phyloP scores from a whole-genome alignment of 2,329 filamentous ascomycete species.

The Pezicula neosporulosa region DNA sequence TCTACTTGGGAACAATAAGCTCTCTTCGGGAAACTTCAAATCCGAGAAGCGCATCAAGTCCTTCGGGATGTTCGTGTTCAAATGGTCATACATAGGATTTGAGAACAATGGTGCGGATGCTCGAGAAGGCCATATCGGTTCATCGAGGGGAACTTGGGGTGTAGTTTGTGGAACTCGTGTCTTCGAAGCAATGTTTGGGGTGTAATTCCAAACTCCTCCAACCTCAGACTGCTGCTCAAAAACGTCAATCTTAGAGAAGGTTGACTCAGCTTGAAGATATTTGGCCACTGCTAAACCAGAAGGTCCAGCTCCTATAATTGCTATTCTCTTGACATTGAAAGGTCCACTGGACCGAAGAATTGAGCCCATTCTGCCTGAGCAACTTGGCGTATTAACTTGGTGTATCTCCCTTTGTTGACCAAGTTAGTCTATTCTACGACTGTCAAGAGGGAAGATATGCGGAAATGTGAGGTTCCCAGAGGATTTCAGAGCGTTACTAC shows the following conservation, averaged over 20 bases:
- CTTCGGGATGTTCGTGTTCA: slow-evolving; percentile 86
- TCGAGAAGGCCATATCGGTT: slow-evolving; percentile 49
- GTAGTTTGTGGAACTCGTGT: slow-evolving; percentile 66
- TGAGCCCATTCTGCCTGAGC: slow-evolving; percentile 18
- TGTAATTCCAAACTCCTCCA: slow-evolving; percentile 86
- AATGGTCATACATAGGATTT: slow-evolving; percentile 77
- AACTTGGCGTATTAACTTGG: background rate
- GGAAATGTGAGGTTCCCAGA: too few relatives aligned
- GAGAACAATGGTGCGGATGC: slow-evolving; percentile 54
- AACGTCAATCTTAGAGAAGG: slow-evolving; percentile 67
- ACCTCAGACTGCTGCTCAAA: slow-evolving; percentile 77
- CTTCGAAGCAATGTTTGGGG: slow-evolving; percentile 40
- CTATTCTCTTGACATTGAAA: slow-evolving; percentile 55
- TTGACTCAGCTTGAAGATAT: slow-evolving; percentile 70
- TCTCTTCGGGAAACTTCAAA: slow-evolving; percentile 57
- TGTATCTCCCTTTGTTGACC: background rate
- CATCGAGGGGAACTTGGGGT: slow-evolving; percentile 58
- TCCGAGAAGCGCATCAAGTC: slow-evolving; percentile 79
- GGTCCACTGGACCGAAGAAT: slow-evolving; percentile 7
- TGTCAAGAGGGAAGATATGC: too few relatives aligned
- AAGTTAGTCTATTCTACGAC: too few relatives aligned
- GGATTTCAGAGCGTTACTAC: too few relatives aligned
- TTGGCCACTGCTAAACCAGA: slow-evolving; percentile 76
- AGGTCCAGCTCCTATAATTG: slow-evolving; percentile 80
- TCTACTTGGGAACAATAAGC: slow-evolving; percentile 72